Percentiles rank a stretch among this genome's conserved stretches.
Conservation (phyloP, 2,329 filamentous ascomycete species). For the Parasarocladium wereldwijsianum region DNA sequence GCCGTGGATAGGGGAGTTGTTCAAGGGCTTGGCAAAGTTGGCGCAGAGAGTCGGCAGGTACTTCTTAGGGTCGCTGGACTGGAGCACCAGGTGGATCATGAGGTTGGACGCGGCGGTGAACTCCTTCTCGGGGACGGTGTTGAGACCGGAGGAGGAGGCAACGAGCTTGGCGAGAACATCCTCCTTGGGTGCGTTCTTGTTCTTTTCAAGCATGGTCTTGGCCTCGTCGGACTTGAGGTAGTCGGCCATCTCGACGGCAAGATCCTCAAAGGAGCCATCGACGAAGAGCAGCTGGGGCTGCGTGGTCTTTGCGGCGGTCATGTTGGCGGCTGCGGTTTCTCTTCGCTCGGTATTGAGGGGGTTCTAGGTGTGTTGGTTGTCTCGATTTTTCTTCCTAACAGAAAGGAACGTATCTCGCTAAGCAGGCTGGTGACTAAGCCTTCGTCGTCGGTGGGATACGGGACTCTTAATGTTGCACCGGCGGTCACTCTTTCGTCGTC, state of each 20-base stretch:
- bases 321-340: slow-evolving; percentile 13
- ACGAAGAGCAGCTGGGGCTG: slow-evolving; percentile 55
- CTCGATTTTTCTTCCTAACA: neutral
- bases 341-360: neutral
- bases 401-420: no score
- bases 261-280: slow-evolving; percentile 87
- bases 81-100: slow-evolving; percentile 80
- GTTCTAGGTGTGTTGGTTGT: neutral
- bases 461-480: neutral
- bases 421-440: no score
- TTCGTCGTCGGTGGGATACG: no score
- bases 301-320: slow-evolving; percentile 22
- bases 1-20: slow-evolving; percentile 73
- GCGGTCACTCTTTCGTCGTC: neutral
- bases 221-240: slow-evolving; percentile 79
- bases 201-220: slow-evolving; percentile 57
- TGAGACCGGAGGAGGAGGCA: slow-evolving; percentile 60
- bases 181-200: slow-evolving; percentile 55
- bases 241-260: slow-evolving; percentile 85
- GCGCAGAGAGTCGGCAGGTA: slow-evolving; percentile 80
- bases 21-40: slow-evolving; percentile 77
- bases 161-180: slow-evolving; percentile 85
- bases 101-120: slow-evolving; percentile 95
- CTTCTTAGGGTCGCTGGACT: slow-evolving; percentile 71
- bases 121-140: slow-evolving; percentile 85